Conservation (phyloP, 208 protist species). For the Vickermania ingenoplastis region DNA sequence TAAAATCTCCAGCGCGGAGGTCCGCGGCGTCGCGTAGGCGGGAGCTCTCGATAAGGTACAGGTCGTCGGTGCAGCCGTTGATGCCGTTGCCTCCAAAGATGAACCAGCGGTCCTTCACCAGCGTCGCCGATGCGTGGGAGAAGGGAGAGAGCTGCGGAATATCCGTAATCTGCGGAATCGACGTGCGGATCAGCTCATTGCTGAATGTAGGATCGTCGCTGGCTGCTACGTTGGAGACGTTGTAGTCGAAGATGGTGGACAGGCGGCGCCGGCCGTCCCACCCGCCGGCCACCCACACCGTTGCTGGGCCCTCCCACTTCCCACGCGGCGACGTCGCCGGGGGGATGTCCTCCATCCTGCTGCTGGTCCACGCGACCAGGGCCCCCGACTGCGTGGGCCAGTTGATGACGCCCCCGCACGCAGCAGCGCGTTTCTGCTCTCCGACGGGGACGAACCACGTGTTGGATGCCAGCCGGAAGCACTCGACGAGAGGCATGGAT, state of each 20-base stretch:
- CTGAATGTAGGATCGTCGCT: not conserved
- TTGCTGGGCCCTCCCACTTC: constrained; percentile 7
- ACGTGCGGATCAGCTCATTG: not conserved
- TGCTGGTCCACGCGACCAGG: not conserved
- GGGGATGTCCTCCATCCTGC: not conserved
- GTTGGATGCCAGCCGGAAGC: not conserved
- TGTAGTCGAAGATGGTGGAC: constrained; percentile 16
- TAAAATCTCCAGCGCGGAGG: too few species aligned
- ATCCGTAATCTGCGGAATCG: not conserved
- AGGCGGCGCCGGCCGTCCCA: constrained; percentile 35
- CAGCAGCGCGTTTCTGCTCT: not conserved
- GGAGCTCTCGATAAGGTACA: not conserved
- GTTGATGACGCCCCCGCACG: not conserved
- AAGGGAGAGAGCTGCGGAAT: not conserved
- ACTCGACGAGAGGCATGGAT: not conserved
- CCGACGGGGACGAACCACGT: constrained; percentile 2
- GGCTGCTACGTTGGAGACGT: constrained; percentile 3
- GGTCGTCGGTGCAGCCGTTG: not conserved
- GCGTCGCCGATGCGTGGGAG: not conserved
- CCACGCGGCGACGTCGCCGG: not conserved
- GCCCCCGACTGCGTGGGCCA: constrained; percentile 3
- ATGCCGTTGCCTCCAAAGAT: not conserved
- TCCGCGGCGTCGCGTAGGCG: not conserved
- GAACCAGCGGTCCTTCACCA: not conserved
- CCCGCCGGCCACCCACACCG: constrained; percentile 41